These are phyloP conservation scores for Podospora comata DNA, from an alignment of 495 filamentous ascomycete species.

Conservation along the genomic window DNA sequence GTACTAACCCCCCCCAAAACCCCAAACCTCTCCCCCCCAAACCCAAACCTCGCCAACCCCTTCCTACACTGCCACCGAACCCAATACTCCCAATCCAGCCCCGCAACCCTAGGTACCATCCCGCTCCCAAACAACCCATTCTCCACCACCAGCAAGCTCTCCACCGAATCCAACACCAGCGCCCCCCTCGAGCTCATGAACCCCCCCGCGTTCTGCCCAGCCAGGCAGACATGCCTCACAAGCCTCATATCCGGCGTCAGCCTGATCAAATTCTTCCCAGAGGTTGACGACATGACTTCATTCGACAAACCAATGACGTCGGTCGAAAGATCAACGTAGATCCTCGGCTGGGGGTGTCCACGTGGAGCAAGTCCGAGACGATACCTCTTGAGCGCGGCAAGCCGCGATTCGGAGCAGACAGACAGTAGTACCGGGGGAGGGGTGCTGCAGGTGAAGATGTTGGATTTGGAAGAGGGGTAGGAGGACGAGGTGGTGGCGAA, in stretches of 20 bases:
- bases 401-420: constrained; percentile 35
- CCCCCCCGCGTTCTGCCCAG: background rate
- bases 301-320: constrained; percentile 29
- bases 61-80: constrained; percentile 11
- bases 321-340: constrained; percentile 35
- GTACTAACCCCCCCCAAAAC: background rate
- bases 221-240: constrained; percentile 8
- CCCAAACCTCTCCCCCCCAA: constrained; percentile 4
- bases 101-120: constrained; percentile 12
- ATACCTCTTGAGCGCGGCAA: constrained; percentile 36
- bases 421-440: constrained; percentile 33
- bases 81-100: constrained; percentile 20
- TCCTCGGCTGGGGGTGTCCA: constrained; percentile 28
- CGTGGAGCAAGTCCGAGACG: constrained; percentile 33
- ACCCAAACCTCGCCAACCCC: constrained; percentile 14
- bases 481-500: background rate
- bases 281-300: constrained; percentile 11
- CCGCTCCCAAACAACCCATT: constrained; percentile 13
- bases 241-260: constrained; percentile 14
- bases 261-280: constrained; percentile 18
- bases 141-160: constrained; percentile 16
- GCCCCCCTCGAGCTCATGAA: background rate
- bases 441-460: constrained; percentile 23
- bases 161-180: background rate
- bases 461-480: background rate